Conservation (phyloP, 352 stramenopile species). For the Phytopythium chamaehyphon region DNA sequence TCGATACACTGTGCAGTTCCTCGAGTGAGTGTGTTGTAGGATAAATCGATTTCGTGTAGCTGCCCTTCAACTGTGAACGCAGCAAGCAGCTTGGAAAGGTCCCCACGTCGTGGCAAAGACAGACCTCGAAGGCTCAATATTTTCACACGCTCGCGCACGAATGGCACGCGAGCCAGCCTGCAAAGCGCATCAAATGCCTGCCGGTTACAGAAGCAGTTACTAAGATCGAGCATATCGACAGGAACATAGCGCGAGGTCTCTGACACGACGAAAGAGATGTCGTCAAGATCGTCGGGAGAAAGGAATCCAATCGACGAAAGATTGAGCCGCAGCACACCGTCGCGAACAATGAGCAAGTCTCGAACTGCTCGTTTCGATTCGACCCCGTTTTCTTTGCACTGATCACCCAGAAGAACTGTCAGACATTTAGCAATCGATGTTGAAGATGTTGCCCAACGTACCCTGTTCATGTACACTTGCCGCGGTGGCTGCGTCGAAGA, state of each 20-base stretch:
- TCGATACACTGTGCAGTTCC: conserved; percentile 31
- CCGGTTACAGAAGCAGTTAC: conserved; percentile 62
- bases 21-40: conserved; percentile 60
- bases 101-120: conserved; percentile 37
- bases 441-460: conserved; percentile 16
- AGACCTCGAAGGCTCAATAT: conserved; percentile 41
- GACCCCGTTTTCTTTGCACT: conserved; percentile 43
- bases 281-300: conserved; percentile 41
- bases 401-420: background rate
- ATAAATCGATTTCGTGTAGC: conserved; percentile 55
- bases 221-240: conserved; percentile 42
- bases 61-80: conserved; percentile 19
- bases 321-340: conserved; percentile 37
- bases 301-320: conserved; percentile 53
- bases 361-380: conserved; percentile 35
- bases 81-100: conserved; percentile 38
- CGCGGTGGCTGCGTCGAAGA: conserved; percentile 3
- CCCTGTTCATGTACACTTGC: conserved; percentile 40
- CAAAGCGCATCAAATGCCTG: conserved; percentile 47
- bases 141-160: conserved; percentile 27
- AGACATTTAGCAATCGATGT: too few species aligned
- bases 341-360: conserved; percentile 31
- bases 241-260: conserved; percentile 14
- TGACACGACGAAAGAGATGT: conserved; percentile 43
- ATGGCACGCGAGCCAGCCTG: conserved; percentile 31